These are phyloP conservation scores for Aspergillus fumigatiaffinis DNA, from an alignment of 2,329 filamentous ascomycete species.

Conservation along the genomic window DNA sequence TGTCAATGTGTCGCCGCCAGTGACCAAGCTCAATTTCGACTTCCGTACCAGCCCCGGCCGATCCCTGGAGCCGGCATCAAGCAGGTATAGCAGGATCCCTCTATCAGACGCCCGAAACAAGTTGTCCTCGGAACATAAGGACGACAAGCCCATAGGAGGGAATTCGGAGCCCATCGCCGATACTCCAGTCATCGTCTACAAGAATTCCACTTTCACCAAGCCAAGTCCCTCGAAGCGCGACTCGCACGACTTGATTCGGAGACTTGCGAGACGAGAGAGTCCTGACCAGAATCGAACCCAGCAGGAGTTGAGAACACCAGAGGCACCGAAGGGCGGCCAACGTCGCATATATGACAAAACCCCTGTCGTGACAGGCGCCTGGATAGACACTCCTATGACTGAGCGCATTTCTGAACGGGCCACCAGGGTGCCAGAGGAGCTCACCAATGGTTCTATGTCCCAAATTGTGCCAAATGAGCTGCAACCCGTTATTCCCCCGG, in stretches of 20 bases:
- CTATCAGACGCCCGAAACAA: constrained; percentile 13
- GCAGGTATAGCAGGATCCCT: constrained; percentile 7
- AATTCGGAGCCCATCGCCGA: constrained; percentile 29
- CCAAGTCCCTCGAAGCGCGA: constrained; percentile 30
- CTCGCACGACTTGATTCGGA: constrained; percentile 42
- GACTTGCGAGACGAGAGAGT: constrained; percentile 37
- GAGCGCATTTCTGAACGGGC: constrained; percentile 31
- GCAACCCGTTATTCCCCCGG: constrained; percentile 4
- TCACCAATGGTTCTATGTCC: constrained; percentile 22
- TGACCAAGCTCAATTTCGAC: constrained; percentile 24
- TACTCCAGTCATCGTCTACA: constrained; percentile 37
- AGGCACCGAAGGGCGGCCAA: constrained; percentile 27
- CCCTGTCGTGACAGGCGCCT: constrained; percentile 43
- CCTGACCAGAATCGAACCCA: constrained; percentile 28
- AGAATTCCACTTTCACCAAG: constrained; percentile 28
- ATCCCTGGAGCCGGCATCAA: constrained; percentile 19
- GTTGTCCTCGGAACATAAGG: constrained; percentile 10
- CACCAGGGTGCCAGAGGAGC: constrained; percentile 19
- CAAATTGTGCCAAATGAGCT: constrained; percentile 9
- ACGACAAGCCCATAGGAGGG: constrained; percentile 17
- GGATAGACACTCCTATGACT: constrained; percentile 46
- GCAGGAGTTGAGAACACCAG: constrained; percentile 28
- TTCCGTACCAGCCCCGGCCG: constrained; percentile 26
- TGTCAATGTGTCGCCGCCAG: constrained; percentile 15
- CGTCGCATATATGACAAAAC: constrained; percentile 40